Evolutionary conservation across 2,329 filamentous ascomycete genomes (phyloP).

Genomic region (Pleomassaria siparia): DNA sequence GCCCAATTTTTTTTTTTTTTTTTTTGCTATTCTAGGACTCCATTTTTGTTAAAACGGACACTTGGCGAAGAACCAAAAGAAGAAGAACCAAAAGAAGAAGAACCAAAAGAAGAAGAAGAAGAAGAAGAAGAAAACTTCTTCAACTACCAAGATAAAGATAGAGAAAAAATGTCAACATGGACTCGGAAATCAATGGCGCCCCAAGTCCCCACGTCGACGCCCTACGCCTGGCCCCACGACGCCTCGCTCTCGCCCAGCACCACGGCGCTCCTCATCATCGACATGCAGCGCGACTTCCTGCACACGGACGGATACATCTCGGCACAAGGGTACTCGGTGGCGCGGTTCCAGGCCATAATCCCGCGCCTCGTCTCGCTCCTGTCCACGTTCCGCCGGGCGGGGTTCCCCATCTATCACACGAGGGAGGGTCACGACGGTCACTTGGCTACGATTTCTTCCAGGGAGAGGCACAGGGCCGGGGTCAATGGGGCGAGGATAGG

Average conservation of each 20-base stretch:
- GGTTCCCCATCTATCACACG: constrained; percentile 52
- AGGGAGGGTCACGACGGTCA: constrained; percentile 57
- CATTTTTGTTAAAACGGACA: too few relatives aligned
- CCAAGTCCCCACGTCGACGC: constrained; percentile 14
- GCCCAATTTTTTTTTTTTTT: too few relatives aligned
- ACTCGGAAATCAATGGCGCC: too few relatives aligned
- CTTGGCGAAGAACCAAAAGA: too few relatives aligned
- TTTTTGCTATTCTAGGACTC: too few relatives aligned
- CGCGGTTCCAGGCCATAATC: constrained; percentile 47
- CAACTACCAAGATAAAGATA: too few relatives aligned
- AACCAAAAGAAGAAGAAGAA: too few relatives aligned
- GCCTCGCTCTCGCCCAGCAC: constrained; percentile 41
- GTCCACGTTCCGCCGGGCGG: constrained; percentile 42
- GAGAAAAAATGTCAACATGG: too few relatives aligned
- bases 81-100: too few relatives aligned
- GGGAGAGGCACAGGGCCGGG: constrained; percentile 56
- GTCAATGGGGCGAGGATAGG: constrained; percentile 58
- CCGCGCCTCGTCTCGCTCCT: constrained; percentile 47
- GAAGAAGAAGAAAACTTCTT: too few relatives aligned
- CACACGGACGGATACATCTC: constrained; percentile 53
- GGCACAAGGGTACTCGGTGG: constrained; percentile 48
- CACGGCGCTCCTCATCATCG: constrained; percentile 57
- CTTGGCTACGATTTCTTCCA: constrained; percentile 57
- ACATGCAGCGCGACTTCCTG: constrained; percentile 59
- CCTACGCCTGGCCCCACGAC: constrained; percentile 48